Evolutionary conservation across 192 early-diverging fungal genomes (phyloP).

Genomic region (Kickxella alabastrina): DNA sequence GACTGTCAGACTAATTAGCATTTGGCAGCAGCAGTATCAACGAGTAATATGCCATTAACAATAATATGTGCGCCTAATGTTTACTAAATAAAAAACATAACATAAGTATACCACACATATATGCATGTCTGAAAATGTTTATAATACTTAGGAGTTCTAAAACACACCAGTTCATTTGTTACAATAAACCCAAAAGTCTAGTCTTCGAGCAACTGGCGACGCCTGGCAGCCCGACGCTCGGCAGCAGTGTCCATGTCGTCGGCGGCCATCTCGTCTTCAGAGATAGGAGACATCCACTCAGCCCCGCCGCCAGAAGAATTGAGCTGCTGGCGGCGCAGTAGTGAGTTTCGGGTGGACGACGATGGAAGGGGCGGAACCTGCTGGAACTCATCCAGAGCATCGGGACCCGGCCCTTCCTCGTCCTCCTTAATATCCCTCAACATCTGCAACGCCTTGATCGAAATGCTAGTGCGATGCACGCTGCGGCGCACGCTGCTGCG

Average conservation of each 20-base stretch:
- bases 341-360: conserved; percentile 11
- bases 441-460: conserved; percentile 54
- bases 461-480: conserved; percentile 50
- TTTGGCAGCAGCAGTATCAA: too few relatives aligned
- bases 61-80: too few relatives aligned
- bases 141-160: too few relatives aligned
- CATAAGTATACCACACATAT: too few relatives aligned
- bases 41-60: too few relatives aligned
- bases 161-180: too few relatives aligned
- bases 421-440: conserved; percentile 51
- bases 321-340: conserved; percentile 13
- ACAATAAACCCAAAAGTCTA: too few relatives aligned
- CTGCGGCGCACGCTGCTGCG: conserved; percentile 53
- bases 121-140: too few relatives aligned
- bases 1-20: too few relatives aligned
- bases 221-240: conserved; percentile 32
- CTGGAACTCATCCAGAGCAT: background rate
- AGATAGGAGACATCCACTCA: conserved; percentile 35
- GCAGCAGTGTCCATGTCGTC: conserved; percentile 13
- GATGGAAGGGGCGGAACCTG: conserved; percentile 18
- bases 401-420: conserved; percentile 8
- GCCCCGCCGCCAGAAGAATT: background rate
- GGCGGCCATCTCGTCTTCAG: conserved; percentile 27
- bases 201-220: conserved; percentile 38
- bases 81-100: too few relatives aligned